Conservation (phyloP, 805 yeast species). For the Ogataea wickerhamii region DNA sequence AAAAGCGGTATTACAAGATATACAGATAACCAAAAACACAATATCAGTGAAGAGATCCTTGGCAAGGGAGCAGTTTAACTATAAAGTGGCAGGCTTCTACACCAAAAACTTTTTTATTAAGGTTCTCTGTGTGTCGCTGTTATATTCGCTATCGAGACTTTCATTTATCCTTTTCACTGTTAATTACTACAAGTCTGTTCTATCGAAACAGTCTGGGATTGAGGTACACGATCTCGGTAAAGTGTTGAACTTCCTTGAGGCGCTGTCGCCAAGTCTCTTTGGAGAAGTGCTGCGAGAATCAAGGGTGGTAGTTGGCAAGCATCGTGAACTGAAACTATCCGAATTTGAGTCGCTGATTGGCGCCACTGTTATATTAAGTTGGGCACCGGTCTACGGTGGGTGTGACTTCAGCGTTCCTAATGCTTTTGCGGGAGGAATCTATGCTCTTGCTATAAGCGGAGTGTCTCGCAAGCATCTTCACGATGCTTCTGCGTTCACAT, state of each 20-base stretch:
- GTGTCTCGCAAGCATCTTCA: slow-evolving; percentile 3
- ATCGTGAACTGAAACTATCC: slow-evolving; percentile 6
- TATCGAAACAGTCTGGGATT: slow-evolving; percentile 4
- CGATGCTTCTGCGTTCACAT: slow-evolving; percentile 5
- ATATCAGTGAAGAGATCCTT: background rate
- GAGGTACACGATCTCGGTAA: slow-evolving; percentile 1
- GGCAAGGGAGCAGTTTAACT: slow-evolving; percentile 11
- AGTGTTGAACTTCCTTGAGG: slow-evolving; percentile 3
- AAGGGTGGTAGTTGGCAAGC: slow-evolving; percentile 7
- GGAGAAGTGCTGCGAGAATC: slow-evolving; percentile 8
- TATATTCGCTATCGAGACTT: slow-evolving; percentile 8
- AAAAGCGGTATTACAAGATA: slow-evolving; percentile 2
- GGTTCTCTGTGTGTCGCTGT: slow-evolving; percentile 4
- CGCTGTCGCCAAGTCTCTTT: slow-evolving; percentile 5
- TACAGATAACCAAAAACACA: slow-evolving; percentile 3
- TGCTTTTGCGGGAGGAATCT: slow-evolving; percentile 17
- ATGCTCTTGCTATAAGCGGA: slow-evolving; percentile 18
- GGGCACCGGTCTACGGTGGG: slow-evolving; percentile 12
- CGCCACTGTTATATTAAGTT: slow-evolving; percentile 11
- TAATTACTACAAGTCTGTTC: slow-evolving; percentile 6
- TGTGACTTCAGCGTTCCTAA: slow-evolving; percentile 7
- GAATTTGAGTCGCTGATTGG: slow-evolving; percentile 16
- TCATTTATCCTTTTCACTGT: slow-evolving; percentile 9
- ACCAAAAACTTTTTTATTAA: slow-evolving; percentile 7
- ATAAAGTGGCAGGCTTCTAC: slow-evolving; percentile 6